Base-by-base conservation (phyloP, 2,329 filamentous ascomycete species). In the Talaromyces sp. region DNA sequence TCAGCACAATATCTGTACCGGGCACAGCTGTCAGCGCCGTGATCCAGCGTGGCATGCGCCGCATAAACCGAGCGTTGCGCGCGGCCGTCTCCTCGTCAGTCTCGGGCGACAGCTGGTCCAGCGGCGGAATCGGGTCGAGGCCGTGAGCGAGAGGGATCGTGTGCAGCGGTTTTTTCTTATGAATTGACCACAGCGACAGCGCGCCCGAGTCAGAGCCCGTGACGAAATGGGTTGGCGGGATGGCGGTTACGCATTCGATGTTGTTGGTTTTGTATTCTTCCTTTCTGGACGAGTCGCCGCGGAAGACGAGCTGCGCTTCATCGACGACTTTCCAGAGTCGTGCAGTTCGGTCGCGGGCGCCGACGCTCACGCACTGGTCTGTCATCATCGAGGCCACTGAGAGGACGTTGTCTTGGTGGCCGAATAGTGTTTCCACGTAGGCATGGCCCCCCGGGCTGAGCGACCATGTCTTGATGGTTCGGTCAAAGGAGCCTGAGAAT, bases 241-340 rank as follows among this genome's bases (percentile, higher is more conserved):
- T 85, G 81, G 96, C 92, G 62, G 93, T 90, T 30, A 98, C 87
- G 64, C 92, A 88, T 76, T 99, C 95, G 76, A 97, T 93, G 72
- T 89, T 96, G 60, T 92, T 94, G 75, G 97, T 87, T 51, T 84
- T 79, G 64, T 87, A 86, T 9, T 77, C 69, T 16, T 81, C 79
- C 16, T 80, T 76, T 55, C 73, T 81, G 50, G 73, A 78, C 53
- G 74, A 78, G 65, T 92, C 92, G 62, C 93, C 94, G 55, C 94
- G 89, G 77, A 98, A 99, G 1, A 98, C 93, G 6, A 99, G 85
- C 74, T 99, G 95, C 1, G 90, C 91, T 78, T 99, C 94, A 69
- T 99, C 95, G 4, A 91, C 87, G 1, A 99, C 93, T 76, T 97
- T 97, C 95, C 95, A 99, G 68, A 96, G 79, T 62, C 95, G 85